phyloP scores from a whole-genome alignment of 1,284 basidiomycete genomes.

The Tremellales sp. region DNA sequence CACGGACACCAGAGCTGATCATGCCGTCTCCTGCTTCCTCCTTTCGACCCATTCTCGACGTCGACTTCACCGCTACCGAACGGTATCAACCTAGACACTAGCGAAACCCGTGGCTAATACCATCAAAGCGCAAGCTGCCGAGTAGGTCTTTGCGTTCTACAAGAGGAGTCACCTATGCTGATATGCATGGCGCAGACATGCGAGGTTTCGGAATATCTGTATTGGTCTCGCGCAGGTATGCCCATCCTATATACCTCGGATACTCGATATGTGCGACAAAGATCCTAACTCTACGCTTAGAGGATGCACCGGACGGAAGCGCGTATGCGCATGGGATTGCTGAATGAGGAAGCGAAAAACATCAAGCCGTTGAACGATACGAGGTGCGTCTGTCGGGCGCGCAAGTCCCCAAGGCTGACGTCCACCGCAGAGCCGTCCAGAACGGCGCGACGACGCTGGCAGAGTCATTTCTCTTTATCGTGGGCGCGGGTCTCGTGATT shows the following conservation, averaged over 20 bases:
- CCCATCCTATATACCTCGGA: not conserved
- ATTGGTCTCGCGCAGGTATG: constrained; percentile 67
- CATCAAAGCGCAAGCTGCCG: constrained; percentile 70
- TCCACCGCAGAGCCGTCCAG: constrained; percentile 71
- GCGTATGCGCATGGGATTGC: constrained; percentile 68
- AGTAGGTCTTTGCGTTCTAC: constrained; percentile 53
- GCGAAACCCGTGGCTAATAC: constrained; percentile 76
- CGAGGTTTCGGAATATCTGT: constrained; percentile 69
- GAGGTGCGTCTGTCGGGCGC: constrained; percentile 53
- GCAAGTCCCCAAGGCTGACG: not conserved
- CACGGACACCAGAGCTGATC: too few relatives aligned
- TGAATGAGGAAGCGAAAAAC: constrained; percentile 71
- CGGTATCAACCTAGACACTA: constrained; percentile 58
- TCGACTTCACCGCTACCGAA: not conserved
- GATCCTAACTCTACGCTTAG: constrained; percentile 22
- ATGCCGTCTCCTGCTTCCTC: not conserved
- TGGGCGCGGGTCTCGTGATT: constrained; percentile 70
- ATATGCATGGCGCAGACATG: constrained; percentile 57
- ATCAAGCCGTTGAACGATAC: constrained; percentile 79
- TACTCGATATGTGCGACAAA: not conserved
- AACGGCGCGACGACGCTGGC: constrained; percentile 81
- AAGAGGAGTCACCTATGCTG: constrained; percentile 1
- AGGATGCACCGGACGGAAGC: constrained; percentile 73
- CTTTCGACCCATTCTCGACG: not conserved
- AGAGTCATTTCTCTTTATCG: constrained; percentile 78